Percentiles rank a stretch among this genome's conserved stretches.
phyloP scores from a whole-genome alignment of 225 moss, liverwort and hornwort genomes.

The Ulota crispa region DNA sequence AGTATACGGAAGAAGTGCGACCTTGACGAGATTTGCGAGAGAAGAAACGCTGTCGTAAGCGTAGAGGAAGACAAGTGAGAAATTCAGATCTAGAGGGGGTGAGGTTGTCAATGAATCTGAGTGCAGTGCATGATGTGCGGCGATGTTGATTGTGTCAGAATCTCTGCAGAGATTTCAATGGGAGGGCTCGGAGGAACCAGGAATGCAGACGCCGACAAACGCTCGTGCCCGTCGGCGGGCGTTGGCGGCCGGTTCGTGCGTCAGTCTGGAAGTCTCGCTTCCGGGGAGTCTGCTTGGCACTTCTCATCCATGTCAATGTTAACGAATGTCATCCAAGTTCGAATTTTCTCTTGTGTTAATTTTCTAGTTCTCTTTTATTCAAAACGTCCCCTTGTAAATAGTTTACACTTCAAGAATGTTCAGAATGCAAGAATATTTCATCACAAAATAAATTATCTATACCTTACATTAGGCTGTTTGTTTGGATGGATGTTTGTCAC shows the following conservation, averaged over 20 bases:
- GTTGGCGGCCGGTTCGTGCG: not conserved
- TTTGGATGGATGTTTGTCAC: too few species aligned
- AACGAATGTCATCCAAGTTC: too few species aligned
- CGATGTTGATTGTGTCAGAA: not conserved
- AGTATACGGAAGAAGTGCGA: not conserved
- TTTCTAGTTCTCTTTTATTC: too few species aligned
- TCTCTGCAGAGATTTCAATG: not conserved
- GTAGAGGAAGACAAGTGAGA: not conserved
- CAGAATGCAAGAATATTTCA: too few species aligned
- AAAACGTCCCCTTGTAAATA: too few species aligned
- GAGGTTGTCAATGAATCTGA: not conserved
- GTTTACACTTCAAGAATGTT: too few species aligned
- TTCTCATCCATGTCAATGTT: too few species aligned
- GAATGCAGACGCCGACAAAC: not conserved
- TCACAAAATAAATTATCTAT: too few species aligned
- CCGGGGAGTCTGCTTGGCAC: not conserved
- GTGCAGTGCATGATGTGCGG: not conserved
- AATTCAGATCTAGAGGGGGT: not conserved
- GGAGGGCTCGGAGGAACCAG: not conserved
- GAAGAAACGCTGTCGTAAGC: not conserved
- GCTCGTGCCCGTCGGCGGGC: not conserved
- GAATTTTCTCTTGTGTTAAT: too few species aligned
- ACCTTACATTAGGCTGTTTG: too few species aligned
- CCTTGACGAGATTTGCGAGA: not conserved
- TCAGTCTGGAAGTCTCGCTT: not conserved